Percentiles rank a stretch among this genome's conserved stretches.
Conservation (phyloP, 1,139 yeast species). For the Pichia sp. region DNA sequence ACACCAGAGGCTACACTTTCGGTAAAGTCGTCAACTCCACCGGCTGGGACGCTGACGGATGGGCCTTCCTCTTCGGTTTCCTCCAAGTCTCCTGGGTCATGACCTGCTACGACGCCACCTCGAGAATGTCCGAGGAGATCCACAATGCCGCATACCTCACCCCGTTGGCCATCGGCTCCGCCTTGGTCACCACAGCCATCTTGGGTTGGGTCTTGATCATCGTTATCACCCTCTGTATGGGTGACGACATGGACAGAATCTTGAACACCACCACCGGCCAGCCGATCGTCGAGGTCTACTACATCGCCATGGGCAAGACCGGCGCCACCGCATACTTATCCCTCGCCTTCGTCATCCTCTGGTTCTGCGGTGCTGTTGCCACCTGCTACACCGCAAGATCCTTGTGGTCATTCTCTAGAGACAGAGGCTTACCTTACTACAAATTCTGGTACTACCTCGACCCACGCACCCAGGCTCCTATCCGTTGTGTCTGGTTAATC, state of each 20-base stretch:
- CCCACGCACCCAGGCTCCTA: conserved; percentile 36
- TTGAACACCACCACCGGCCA: conserved; percentile 40
- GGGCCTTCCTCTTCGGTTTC: conserved; percentile 36
- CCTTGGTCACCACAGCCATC: conserved; percentile 34
- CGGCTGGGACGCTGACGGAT: conserved; percentile 35
- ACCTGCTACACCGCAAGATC: conserved; percentile 34
- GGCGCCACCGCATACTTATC: conserved; percentile 55
- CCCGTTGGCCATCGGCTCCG: conserved; percentile 34
- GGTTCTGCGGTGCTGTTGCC: conserved; percentile 38
- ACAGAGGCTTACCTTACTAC: conserved; percentile 34
- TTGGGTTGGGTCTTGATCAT: conserved; percentile 35
- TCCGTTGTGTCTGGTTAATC: conserved; percentile 37
- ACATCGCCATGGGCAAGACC: conserved; percentile 47
- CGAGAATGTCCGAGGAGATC: conserved; percentile 50
- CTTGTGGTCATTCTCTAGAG: conserved; percentile 38
- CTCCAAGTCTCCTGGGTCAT: conserved; percentile 38
- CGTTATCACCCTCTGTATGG: conserved; percentile 39
- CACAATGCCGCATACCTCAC: conserved; percentile 40
- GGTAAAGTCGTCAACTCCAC: conserved; percentile 32
- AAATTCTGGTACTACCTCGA: conserved; percentile 36
- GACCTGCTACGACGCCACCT: conserved; percentile 37
- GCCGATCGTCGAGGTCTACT: conserved; percentile 50
- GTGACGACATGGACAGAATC: conserved; percentile 40
- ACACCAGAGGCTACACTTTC: conserved; percentile 30
- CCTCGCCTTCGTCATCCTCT: conserved; percentile 37